Evolutionary conservation across 2,329 filamentous ascomycete species (phyloP).

Genomic region (Myriosclerotinia duriaeana): DNA sequence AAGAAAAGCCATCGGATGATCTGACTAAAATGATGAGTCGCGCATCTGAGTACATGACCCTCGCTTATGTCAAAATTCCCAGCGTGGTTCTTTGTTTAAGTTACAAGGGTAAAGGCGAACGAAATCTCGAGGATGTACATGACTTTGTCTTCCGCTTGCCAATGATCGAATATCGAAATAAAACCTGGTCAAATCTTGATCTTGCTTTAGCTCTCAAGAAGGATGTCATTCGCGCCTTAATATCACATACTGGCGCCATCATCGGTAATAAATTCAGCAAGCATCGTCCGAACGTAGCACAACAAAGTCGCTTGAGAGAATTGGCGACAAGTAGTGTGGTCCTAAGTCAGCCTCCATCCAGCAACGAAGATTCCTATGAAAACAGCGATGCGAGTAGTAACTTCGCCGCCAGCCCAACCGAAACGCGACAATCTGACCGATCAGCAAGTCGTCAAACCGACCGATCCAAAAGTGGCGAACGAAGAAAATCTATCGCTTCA

Average conservation of each 20-base stretch:
- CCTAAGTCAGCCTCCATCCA: conserved; percentile 34
- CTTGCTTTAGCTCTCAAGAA: conserved; percentile 90
- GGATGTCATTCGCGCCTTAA: conserved; percentile 88
- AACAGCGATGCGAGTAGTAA: conserved; percentile 39
- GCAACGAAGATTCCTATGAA: conserved; percentile 37
- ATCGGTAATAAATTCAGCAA: conserved; percentile 96
- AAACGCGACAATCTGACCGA: conserved; percentile 31
- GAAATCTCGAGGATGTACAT: conserved; percentile 95
- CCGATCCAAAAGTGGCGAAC: conserved; percentile 35
- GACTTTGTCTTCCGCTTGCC: conserved; percentile 96
- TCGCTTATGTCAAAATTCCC: conserved; percentile 91
- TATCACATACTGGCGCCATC: conserved; percentile 93
- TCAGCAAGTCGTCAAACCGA: conserved; percentile 25
- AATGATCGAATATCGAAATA: conserved; percentile 93
- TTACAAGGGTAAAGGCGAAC: conserved; percentile 93
- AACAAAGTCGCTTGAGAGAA: conserved; percentile 77
- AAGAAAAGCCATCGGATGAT: conserved; percentile 75
- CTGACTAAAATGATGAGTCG: conserved; percentile 94
- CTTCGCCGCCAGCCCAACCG: conserved; percentile 34
- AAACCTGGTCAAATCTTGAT: conserved; percentile 98
- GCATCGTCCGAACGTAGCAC: conserved; percentile 77
- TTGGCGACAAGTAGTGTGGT: conserved; percentile 64
- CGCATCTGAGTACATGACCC: conserved; percentile 95
- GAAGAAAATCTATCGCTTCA: conserved; percentile 37
- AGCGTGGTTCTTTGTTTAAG: conserved; percentile 93